These are phyloP conservation scores for Vigna trinervia DNA, from an alignment of 306 rosid genomes.

Conservation along the genomic window DNA sequence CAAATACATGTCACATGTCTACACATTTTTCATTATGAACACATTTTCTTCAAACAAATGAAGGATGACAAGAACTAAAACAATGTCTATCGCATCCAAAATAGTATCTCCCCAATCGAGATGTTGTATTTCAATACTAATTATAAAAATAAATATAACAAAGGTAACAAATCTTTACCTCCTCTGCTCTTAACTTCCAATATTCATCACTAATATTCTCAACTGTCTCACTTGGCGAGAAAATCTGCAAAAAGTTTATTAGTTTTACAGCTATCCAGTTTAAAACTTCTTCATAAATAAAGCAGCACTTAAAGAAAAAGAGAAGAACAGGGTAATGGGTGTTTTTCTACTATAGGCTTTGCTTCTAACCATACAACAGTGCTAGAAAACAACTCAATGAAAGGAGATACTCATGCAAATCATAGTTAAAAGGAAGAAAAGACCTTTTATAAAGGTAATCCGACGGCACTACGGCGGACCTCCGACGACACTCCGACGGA, in stretches of 20 bases:
- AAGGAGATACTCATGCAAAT: too few species aligned
- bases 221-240: neutral
- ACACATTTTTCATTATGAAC: too few species aligned
- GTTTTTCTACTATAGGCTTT: too few species aligned
- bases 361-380: too few species aligned
- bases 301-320: neutral
- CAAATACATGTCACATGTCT: too few species aligned
- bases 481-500: too few species aligned
- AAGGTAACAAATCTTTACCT: conserved; percentile 1
- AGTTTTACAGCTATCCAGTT: neutral
- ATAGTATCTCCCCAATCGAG: neutral
- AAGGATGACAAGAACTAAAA: neutral
- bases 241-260: neutral
- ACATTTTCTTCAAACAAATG: neutral
- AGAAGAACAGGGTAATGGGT: too few species aligned
- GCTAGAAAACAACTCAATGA: too few species aligned
- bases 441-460: too few species aligned
- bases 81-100: neutral
- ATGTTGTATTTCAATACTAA: neutral
- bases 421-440: too few species aligned
- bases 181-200: conserved; percentile 7
- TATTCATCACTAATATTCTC: conserved; percentile 6
- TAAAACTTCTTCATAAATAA: neutral
- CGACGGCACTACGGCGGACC: too few species aligned
- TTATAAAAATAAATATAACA: neutral